Percentiles rank a stretch among this genome's conserved stretches.
Evolutionary conservation across 1,284 basidiomycete genomes (phyloP).

Genomic region (Phlebopus sp.): DNA sequence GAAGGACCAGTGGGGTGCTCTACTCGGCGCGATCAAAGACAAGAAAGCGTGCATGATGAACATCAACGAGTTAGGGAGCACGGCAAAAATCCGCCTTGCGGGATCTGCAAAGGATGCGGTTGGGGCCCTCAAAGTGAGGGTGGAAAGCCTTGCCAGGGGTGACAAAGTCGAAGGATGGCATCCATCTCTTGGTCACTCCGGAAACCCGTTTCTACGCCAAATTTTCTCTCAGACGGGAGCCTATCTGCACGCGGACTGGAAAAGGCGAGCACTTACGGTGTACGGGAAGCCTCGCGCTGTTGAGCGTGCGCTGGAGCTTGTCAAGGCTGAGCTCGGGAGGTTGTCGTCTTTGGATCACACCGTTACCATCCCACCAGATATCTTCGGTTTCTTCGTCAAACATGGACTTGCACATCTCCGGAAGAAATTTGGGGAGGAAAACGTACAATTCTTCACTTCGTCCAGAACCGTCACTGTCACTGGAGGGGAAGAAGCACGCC

Average conservation of each 20-base stretch:
- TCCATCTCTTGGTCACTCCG: slow-evolving; percentile 32
- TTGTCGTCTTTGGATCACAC: slow-evolving; percentile 41
- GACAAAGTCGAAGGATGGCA: slow-evolving; percentile 51
- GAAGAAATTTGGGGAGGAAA: slow-evolving; percentile 49
- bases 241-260: slow-evolving; percentile 43
- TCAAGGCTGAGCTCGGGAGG: slow-evolving; percentile 42
- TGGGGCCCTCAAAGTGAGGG: slow-evolving; percentile 56
- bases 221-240: slow-evolving; percentile 38
- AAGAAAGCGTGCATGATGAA: slow-evolving; percentile 27
- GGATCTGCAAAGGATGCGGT: slow-evolving; percentile 45
- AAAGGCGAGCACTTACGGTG: slow-evolving; percentile 37
- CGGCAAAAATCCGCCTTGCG: slow-evolving; percentile 22
- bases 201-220: slow-evolving; percentile 34
- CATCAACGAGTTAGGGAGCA: slow-evolving; percentile 15
- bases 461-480: slow-evolving; percentile 40
- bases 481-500: too few relatives aligned
- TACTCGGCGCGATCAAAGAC: slow-evolving; percentile 35
- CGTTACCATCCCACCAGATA: slow-evolving; percentile 31
- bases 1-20: slow-evolving; percentile 43
- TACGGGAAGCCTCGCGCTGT: slow-evolving; percentile 40
- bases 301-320: slow-evolving; percentile 38
- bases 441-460: slow-evolving; percentile 38
- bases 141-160: slow-evolving; percentile 51
- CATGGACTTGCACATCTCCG: slow-evolving; percentile 44
- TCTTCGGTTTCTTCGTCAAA: slow-evolving; percentile 48